Evolutionary conservation across 805 yeast species (phyloP), one percentile per base, ranked within the genome.

Genomic region (Candida insectorum): DNA sequence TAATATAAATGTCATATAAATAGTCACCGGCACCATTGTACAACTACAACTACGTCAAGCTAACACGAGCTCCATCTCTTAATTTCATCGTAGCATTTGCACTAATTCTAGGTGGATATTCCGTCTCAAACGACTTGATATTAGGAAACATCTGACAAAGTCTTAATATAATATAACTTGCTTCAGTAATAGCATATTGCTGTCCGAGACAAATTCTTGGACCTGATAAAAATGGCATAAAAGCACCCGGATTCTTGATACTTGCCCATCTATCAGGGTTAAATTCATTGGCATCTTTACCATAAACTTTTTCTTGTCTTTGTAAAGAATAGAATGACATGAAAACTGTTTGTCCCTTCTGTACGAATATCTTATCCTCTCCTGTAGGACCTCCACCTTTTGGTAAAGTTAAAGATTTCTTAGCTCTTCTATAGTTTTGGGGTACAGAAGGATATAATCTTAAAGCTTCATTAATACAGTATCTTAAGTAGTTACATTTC

Each of bases 151-250:
- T 34, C 42, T 54, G 59, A 8, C 47, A 41, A 26, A 71, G 48
- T 44, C 75, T 58, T 16, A 59, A 59, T 17, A 65, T 45, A 12
- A 63, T 58, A 48, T 71, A 73, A 15, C 70, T 59, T n/a, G 76
- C 75, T 52, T 73, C 78, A 17, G 76, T 71, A 14, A 73, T 62
- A 2, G 79, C 79, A 53, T 71, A 72, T 51, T 73, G 78, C 57
- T 73, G 78, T 26, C 79, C 79, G 37, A 74, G 57, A 44, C 79
- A 74, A 37, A 73, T 71, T 41, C 79, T 54, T 16, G 79, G 79
- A 3, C 79, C 79, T 25, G 77, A 76, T 40, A 71, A 71, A 52
- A 73, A 73, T 18, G 78, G 78, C 32, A 73, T 52, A 50, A 65
- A 73, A 8, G 69, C 71, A 73, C 77, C 71, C 2, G 69, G 65